Conservation (phyloP, 2,329 filamentous ascomycete genomes). For the Fusarium sp. region DNA sequence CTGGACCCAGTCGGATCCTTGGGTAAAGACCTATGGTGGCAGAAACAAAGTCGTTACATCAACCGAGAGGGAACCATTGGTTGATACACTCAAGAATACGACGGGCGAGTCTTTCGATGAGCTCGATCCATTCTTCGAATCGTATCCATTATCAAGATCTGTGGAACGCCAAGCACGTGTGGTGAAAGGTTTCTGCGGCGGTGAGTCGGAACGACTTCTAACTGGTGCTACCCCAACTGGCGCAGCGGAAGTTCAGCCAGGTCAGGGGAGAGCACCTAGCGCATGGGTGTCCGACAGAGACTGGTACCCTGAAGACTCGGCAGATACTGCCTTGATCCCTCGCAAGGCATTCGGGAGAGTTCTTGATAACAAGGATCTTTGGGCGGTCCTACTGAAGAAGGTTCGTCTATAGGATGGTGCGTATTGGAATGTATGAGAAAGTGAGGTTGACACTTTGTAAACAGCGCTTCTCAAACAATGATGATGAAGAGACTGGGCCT, state of each 20-base stretch:
- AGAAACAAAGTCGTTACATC: background rate
- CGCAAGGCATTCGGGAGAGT: background rate
- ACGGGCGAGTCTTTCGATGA: background rate
- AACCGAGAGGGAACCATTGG: background rate
- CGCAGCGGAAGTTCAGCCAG: accelerated
- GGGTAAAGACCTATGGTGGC: background rate
- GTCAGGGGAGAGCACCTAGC: background rate
- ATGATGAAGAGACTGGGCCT: background rate
- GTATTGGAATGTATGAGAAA: background rate
- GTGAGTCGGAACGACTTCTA: background rate
- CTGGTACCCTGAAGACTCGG: background rate
- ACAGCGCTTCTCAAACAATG: background rate
- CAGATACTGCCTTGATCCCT: background rate
- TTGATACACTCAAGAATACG: background rate
- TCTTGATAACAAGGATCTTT: background rate
- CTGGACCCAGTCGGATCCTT: background rate
- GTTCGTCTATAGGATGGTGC: background rate
- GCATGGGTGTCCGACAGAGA: constrained; percentile 21
- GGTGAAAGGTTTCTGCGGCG: constrained; percentile 1
- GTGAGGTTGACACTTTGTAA: background rate
- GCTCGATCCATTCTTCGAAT: background rate
- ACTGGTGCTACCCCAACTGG: background rate
- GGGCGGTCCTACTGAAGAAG: background rate
- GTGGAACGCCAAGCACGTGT: background rate
- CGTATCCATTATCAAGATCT: background rate